Conservation (phyloP, 306 rosid species). For the Phaseolus lunatus region DNA sequence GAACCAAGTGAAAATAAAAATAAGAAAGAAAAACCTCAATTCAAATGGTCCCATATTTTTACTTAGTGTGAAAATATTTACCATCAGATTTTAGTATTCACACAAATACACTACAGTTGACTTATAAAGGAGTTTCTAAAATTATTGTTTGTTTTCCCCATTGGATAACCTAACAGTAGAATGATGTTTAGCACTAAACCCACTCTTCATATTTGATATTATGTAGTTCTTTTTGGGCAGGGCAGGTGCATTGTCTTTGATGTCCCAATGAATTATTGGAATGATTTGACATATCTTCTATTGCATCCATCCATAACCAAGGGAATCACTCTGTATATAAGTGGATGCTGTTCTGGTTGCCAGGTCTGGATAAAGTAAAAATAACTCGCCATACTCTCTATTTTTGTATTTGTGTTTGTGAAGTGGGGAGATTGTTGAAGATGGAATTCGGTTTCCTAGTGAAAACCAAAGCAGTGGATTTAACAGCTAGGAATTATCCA, state of each 20-base stretch:
- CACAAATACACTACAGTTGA: neutral
- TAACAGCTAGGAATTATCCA: slow-evolving; percentile 41
- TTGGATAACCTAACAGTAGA: slow-evolving; percentile 22
- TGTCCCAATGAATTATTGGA: slow-evolving; percentile 42
- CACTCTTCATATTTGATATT: slow-evolving; percentile 28
- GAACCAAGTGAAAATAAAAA: neutral
- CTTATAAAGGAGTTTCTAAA: neutral
- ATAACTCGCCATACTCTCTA: slow-evolving; percentile 33
- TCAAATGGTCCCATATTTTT: neutral
- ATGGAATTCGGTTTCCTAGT: slow-evolving; percentile 32
- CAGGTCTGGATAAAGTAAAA: slow-evolving; percentile 51
- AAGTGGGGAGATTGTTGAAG: slow-evolving; percentile 35
- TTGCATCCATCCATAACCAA: slow-evolving; percentile 44
- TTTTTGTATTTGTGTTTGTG: slow-evolving; percentile 44
- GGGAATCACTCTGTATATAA: slow-evolving; percentile 65
- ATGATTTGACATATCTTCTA: slow-evolving; percentile 30
- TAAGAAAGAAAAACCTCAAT: neutral
- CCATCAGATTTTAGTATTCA: slow-evolving; percentile 16
- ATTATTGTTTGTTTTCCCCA: neutral
- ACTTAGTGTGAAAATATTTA: neutral
- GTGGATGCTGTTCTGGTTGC: slow-evolving; percentile 46
- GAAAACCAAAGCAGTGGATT: slow-evolving; percentile 46
- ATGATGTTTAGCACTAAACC: neutral
- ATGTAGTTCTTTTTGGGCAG: slow-evolving; percentile 43
- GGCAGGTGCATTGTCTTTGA: slow-evolving; percentile 49